These are phyloP conservation scores for Debaryomyces maramus DNA, from an alignment of 805 yeast species.

Conservation along the genomic window DNA sequence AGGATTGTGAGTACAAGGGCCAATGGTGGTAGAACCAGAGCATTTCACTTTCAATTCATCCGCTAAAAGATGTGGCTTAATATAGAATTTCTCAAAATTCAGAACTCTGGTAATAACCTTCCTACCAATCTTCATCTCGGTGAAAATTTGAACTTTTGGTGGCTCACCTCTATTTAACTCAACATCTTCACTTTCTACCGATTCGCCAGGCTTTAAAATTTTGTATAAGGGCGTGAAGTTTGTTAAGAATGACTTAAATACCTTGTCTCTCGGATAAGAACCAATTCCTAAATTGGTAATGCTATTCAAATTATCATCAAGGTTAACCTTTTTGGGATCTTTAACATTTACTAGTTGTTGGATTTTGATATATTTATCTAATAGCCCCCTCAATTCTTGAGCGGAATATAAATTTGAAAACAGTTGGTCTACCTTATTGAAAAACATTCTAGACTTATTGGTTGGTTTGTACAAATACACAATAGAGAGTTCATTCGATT, in stretches of 20 bases:
- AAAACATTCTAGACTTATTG: conserved; percentile 45
- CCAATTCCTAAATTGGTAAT: conserved; percentile 35
- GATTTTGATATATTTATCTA: conserved; percentile 56
- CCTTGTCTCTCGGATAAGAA: conserved; percentile 41
- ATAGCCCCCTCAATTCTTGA: conserved; percentile 51
- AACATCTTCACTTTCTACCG: conserved; percentile 17
- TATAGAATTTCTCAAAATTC: conserved; percentile 65
- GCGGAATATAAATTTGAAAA: conserved; percentile 48
- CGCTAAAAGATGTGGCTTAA: conserved; percentile 66
- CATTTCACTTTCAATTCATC: conserved; percentile 73
- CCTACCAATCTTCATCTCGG: conserved; percentile 79
- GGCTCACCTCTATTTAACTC: conserved; percentile 59
- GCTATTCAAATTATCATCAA: conserved; percentile 55
- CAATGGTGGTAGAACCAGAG: conserved; percentile 84
- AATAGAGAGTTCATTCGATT: conserved; percentile 26
- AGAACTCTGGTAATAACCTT: conserved; percentile 73
- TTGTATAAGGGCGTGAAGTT: conserved; percentile 53
- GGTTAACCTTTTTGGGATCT: conserved; percentile 52
- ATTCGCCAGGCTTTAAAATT: conserved; percentile 48
- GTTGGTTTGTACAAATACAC: conserved; percentile 59
- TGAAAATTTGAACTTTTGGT: conserved; percentile 64
- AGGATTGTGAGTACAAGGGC: conserved; percentile 56
- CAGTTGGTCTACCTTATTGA: conserved; percentile 41
- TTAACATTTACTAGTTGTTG: conserved; percentile 51
- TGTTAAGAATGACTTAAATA: conserved; percentile 44